Conservation (phyloP, 495 filamentous ascomycete genomes). For the Podospora appendiculata region DNA sequence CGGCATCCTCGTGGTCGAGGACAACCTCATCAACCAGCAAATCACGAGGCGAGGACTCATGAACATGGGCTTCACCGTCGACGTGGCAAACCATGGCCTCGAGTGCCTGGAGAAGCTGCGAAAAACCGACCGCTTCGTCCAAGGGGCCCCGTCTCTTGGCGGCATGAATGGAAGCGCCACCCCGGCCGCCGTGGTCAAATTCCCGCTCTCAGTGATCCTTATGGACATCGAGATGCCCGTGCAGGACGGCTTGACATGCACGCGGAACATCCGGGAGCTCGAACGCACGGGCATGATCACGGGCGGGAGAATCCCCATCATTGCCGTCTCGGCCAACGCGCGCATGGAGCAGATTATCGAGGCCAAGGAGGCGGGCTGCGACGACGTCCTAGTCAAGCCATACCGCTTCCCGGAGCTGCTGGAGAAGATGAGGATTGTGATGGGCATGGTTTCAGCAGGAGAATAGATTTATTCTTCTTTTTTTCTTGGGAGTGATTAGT, state of each 20-base stretch:
- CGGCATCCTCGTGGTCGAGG: conserved; percentile 61
- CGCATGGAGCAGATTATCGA: conserved; percentile 57
- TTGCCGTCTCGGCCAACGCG: conserved; percentile 74
- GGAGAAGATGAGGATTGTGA: conserved; percentile 41
- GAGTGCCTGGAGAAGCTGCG: conserved; percentile 57
- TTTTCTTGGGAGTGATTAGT: too few species aligned
- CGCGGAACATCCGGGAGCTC: conserved; percentile 55
- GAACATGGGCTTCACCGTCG: conserved; percentile 54
- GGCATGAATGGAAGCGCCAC: conserved; percentile 3
- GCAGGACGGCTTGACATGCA: conserved; percentile 70
- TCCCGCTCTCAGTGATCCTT: conserved; percentile 44
- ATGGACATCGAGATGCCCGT: conserved; percentile 87
- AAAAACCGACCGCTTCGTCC: conserved; percentile 21
- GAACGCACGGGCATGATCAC: conserved; percentile 42
- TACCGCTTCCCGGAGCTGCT: conserved; percentile 39
- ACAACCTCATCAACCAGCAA: conserved; percentile 70
- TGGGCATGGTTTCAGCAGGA: conserved; percentile 41
- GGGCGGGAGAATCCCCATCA: conserved; percentile 57
- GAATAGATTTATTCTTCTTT: neutral
- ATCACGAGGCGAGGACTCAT: conserved; percentile 58
- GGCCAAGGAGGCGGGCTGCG: conserved; percentile 54
- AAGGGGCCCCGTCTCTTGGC: neutral
- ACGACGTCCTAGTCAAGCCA: conserved; percentile 39
- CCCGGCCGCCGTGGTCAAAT: conserved; percentile 17
- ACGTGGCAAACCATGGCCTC: conserved; percentile 65